Conservation (phyloP, 352 stramenopile genomes). For the Phytophthora palmivora region DNA sequence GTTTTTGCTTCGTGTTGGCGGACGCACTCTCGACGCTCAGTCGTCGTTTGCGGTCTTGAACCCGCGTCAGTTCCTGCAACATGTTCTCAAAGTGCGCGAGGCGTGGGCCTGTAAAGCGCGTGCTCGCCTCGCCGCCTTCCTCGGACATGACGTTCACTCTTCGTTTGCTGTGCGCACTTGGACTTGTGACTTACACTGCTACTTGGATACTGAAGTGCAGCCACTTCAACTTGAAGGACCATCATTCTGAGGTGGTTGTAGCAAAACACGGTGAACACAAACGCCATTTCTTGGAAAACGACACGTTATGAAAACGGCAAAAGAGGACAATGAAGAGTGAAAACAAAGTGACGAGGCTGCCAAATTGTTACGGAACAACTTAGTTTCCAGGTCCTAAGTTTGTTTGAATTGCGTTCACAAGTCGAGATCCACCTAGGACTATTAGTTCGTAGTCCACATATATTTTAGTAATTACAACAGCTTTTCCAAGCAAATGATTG, state of each 20-base stretch:
- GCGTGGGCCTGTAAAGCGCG: slow-evolving; percentile 22
- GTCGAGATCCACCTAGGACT: no score
- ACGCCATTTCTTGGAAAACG: no score
- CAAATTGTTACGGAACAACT: no score
- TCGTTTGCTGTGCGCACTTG: neutral
- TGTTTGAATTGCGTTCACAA: no score
- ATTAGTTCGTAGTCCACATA: no score
- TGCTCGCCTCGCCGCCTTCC: slow-evolving; percentile 12
- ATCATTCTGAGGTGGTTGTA: slow-evolving; percentile 41
- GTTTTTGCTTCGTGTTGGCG: slow-evolving; percentile 41
- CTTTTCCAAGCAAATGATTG: no score
- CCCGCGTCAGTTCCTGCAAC: slow-evolving; percentile 57
- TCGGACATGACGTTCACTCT: slow-evolving; percentile 23
- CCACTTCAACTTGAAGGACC: slow-evolving; percentile 50
- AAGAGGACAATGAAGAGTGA: no score
- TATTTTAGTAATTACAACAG: no score
- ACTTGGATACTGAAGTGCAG: slow-evolving; percentile 24
- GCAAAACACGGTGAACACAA: slow-evolving; percentile 7
- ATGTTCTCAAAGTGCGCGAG: slow-evolving; percentile 63
- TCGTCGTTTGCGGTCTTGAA: slow-evolving; percentile 53
- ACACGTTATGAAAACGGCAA: no score
- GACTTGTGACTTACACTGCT: slow-evolving; percentile 8
- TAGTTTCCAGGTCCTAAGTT: no score
- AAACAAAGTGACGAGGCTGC: no score
- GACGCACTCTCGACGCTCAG: slow-evolving; percentile 57